A percentile compares a stretch with the other conserved stretches of the same genome.
Conservation (phyloP, 2,329 filamentous ascomycete species). For the Cryphonectria japonica region DNA sequence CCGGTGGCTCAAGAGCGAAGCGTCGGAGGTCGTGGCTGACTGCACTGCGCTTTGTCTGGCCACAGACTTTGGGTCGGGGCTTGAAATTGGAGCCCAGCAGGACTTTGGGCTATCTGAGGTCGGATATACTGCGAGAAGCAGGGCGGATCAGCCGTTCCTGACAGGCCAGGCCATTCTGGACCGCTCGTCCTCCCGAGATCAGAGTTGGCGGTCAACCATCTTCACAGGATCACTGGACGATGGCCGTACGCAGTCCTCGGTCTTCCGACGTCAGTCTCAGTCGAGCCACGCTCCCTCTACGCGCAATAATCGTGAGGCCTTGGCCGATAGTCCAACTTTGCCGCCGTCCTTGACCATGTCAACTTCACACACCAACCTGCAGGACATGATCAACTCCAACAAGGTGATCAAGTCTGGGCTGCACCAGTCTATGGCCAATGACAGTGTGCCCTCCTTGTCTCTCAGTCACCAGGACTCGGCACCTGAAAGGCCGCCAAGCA, state of each 20-base stretch:
- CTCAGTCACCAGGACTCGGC: slow-evolving; percentile 54
- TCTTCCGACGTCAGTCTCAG: slow-evolving; percentile 52
- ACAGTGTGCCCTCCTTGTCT: slow-evolving; percentile 59
- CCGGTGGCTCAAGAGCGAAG: slow-evolving; percentile 79
- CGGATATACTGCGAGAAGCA: slow-evolving; percentile 32
- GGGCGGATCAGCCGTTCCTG: slow-evolving; percentile 44
- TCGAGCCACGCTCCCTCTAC: slow-evolving; percentile 55
- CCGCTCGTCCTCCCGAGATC: slow-evolving; percentile 31
- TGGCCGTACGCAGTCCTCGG: slow-evolving; percentile 46
- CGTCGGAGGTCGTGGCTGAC: slow-evolving; percentile 77
- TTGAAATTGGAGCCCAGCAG: slow-evolving; percentile 25
- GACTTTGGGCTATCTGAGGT: slow-evolving; percentile 25
- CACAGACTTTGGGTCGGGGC: slow-evolving; percentile 32
- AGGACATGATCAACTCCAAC: slow-evolving; percentile 64
- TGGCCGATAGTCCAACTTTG: slow-evolving; percentile 66
- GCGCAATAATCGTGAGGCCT: slow-evolving; percentile 49
- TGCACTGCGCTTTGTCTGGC: slow-evolving; percentile 70
- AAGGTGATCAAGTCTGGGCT: slow-evolving; percentile 60
- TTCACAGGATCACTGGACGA: slow-evolving; percentile 20
- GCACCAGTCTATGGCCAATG: slow-evolving; percentile 59
- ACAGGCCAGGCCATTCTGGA: slow-evolving; percentile 39
- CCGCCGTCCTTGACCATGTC: slow-evolving; percentile 54
- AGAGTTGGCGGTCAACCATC: slow-evolving; percentile 50
- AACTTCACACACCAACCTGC: slow-evolving; percentile 58
- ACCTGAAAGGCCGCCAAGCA: slow-evolving; percentile 42